phyloP scores from a whole-genome alignment of 371 early-diverging fungal genomes.

The Mortierella sp. region DNA sequence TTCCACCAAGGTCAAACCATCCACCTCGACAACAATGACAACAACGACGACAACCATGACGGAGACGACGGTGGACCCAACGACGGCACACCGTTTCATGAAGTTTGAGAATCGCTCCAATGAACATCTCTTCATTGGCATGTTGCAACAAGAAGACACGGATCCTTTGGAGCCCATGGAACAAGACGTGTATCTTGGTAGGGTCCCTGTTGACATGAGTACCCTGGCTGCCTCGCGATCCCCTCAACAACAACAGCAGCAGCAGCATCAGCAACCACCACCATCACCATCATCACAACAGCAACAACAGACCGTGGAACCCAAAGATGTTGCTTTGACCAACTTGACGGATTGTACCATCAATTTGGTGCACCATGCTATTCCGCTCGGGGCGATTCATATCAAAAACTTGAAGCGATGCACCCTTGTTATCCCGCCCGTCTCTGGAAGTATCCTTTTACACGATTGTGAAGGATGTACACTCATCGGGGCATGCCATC shows the following conservation, averaged over 20 bases:
- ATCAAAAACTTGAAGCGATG: constrained; percentile 71
- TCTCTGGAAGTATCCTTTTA: constrained; percentile 76
- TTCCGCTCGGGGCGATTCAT: constrained; percentile 70
- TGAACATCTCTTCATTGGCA: constrained; percentile 39
- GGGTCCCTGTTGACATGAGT: constrained; percentile 9
- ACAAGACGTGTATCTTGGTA: constrained; percentile 11
- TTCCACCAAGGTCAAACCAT: background rate
- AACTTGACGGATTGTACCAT: constrained; percentile 67
- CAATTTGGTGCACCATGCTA: constrained; percentile 51
- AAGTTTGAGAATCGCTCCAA: constrained; percentile 29
- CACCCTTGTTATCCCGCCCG: constrained; percentile 67
- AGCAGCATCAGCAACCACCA: no score
- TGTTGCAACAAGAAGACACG: background rate
- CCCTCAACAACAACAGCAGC: no score
- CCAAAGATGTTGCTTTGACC: constrained; percentile 65
- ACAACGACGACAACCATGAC: no score
- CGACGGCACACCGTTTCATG: constrained; percentile 19
- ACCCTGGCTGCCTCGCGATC: no score
- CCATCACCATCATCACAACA: no score
- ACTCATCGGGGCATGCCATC: constrained; percentile 76
- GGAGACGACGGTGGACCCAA: no score
- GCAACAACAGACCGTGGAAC: no score
- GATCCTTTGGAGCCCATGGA: background rate
- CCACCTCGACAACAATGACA: no score
- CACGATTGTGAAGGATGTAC: constrained; percentile 70